Percentiles rank a stretch among this genome's conserved stretches.
Conservation (phyloP, 768 basidiomycete species). For the Mycena leptocephala region DNA sequence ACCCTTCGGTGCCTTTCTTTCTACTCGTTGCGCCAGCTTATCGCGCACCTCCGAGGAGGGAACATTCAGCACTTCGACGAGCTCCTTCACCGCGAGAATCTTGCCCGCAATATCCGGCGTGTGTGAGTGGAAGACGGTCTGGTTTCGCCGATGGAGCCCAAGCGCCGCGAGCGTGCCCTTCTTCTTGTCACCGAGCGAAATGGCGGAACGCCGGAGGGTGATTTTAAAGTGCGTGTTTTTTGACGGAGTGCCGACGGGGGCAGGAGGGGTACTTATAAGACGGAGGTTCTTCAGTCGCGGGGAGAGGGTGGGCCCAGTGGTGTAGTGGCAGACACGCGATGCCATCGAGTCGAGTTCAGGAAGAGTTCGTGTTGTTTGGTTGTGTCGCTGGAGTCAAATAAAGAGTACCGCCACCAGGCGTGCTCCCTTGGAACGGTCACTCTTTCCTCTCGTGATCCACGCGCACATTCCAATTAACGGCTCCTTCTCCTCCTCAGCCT, state of each 20-base stretch:
- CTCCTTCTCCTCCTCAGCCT: neutral
- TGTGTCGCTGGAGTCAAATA: no score
- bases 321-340: conserved; percentile 26
- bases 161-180: conserved; percentile 86
- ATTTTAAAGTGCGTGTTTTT: conserved; percentile 87
- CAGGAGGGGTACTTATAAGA: conserved; percentile 21
- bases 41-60: conserved; percentile 76
- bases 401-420: no score
- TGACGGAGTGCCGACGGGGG: neutral
- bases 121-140: conserved; percentile 88
- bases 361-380: no score
- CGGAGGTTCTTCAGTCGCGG: conserved; percentile 32
- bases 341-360: conserved; percentile 12
- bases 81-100: conserved; percentile 91
- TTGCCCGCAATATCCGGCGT: conserved; percentile 86
- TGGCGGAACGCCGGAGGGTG: conserved; percentile 90
- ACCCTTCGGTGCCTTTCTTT: conserved; percentile 78
- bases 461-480: conserved; percentile 1
- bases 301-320: conserved; percentile 18
- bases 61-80: conserved; percentile 92
- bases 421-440: no score
- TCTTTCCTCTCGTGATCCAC: conserved; percentile 12
- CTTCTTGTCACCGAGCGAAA: conserved; percentile 82
- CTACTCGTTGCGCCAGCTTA: conserved; percentile 77
- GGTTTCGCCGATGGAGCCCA: conserved; percentile 86